Percentiles rank a stretch among this genome's conserved stretches.
These are phyloP conservation scores for Xylaria acuta DNA, from an alignment of 495 filamentous ascomycete species.

Conservation along the genomic window DNA sequence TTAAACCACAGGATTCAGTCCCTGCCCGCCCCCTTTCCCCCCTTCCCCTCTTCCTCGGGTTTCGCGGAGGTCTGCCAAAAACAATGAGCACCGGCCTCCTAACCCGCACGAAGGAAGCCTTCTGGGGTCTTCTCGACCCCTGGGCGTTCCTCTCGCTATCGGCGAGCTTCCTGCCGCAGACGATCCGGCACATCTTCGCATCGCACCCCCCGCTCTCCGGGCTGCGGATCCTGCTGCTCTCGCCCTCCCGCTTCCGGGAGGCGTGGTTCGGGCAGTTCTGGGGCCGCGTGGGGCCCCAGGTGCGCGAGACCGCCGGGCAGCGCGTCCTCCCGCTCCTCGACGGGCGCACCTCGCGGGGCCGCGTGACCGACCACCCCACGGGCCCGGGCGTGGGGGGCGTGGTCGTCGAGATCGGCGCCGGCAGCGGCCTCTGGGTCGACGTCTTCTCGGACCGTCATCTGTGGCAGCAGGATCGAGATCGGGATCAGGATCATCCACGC, in stretches of 20 bases:
- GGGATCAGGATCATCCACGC: too few relatives aligned
- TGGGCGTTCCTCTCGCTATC: slow-evolving; percentile 48
- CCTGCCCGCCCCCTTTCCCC: not conserved
- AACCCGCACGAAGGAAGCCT: slow-evolving; percentile 24
- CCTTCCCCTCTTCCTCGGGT: not conserved
- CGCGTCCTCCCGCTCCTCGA: slow-evolving; percentile 51
- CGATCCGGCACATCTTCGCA: slow-evolving; percentile 41
- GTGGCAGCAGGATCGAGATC: too few relatives aligned
- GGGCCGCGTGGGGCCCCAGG: slow-evolving; percentile 45
- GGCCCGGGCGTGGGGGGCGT: slow-evolving; percentile 42
- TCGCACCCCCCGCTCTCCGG: not conserved
- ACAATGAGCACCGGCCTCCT: slow-evolving; percentile 24
- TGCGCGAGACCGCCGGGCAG: slow-evolving; percentile 36
- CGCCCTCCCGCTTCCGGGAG: slow-evolving; percentile 46
- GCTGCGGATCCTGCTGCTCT: slow-evolving; percentile 36
- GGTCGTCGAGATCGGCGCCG: slow-evolving; percentile 58
- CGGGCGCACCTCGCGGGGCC: slow-evolving; percentile 42
- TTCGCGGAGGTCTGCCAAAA: not conserved
- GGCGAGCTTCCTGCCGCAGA: slow-evolving; percentile 45
- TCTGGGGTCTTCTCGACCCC: slow-evolving; percentile 43
- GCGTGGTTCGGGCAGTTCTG: slow-evolving; percentile 61
- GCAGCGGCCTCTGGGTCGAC: slow-evolving; percentile 54
- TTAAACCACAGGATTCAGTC: not conserved
- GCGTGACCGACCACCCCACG: slow-evolving; percentile 29
- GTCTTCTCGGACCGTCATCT: slow-evolving; percentile 37